Evolutionary conservation across 2,329 filamentous ascomycete genomes (phyloP).

Genomic region (Neonectria faginata): DNA sequence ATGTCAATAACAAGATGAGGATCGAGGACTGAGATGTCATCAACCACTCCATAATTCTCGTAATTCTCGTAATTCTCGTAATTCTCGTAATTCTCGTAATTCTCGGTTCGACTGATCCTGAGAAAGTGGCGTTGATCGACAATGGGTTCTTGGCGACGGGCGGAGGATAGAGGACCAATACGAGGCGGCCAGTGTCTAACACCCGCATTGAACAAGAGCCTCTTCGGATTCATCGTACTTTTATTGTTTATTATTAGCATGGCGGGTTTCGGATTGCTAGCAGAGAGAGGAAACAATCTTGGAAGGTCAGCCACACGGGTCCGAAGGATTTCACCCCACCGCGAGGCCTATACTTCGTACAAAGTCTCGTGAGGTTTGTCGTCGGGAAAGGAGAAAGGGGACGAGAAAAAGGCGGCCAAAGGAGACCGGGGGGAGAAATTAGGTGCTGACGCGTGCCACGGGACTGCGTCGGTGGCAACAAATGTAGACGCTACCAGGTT

Average conservation of each 20-base stretch:
- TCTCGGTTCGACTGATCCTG: background rate
- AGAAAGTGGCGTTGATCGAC: constrained; percentile 14
- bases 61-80: background rate
- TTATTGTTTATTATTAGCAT: constrained; percentile 14
- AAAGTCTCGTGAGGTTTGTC: constrained; percentile 12
- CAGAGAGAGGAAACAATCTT: constrained; percentile 6
- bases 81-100: background rate
- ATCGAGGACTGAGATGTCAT: background rate
- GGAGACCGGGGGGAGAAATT: constrained; percentile 34
- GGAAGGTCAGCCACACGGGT: constrained; percentile 4
- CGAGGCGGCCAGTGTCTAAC: constrained; percentile 15
- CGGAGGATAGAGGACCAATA: background rate
- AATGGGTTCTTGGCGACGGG: constrained; percentile 9
- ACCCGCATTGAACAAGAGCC: constrained; percentile 1
- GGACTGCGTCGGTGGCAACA: constrained; percentile 13
- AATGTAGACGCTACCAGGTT: constrained; percentile 16
- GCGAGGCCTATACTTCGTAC: background rate
- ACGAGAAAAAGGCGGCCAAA: background rate
- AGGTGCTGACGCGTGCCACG: constrained; percentile 41
- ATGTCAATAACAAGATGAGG: background rate
- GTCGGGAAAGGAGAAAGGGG: constrained; percentile 4
- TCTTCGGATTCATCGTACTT: constrained; percentile 5
- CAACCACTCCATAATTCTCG: background rate
- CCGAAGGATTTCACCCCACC: constrained; percentile 8
- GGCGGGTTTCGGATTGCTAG: constrained; percentile 10